A percentile compares a stretch with the other conserved stretches of the same genome.
Conservation (phyloP, 2,329 filamentous ascomycete species). For the Verticillium nubilum region DNA sequence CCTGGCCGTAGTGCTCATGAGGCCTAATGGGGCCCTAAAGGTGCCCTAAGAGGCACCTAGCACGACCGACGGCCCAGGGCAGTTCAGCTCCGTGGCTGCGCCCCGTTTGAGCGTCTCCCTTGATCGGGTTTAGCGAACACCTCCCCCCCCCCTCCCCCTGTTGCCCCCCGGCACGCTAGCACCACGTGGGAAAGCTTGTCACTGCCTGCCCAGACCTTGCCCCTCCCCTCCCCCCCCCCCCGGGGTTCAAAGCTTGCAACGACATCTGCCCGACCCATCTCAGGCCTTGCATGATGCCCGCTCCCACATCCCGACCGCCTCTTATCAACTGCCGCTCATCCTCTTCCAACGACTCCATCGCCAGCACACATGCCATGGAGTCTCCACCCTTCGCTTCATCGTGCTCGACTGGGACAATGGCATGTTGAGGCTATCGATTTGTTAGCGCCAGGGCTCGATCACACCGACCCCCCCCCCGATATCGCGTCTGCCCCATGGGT, state of each 20-base stretch:
- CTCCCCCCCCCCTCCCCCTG: no score
- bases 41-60: background rate
- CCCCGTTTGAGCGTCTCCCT: background rate
- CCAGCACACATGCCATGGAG: background rate
- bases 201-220: background rate
- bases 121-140: no score
- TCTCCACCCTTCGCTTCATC: background rate
- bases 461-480: background rate
- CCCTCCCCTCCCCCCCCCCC: background rate
- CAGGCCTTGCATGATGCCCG: no score
- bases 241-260: no score
- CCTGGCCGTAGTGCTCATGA: background rate
- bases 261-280: no score
- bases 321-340: background rate
- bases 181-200: background rate
- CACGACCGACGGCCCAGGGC: background rate
- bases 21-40: background rate
- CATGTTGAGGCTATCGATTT: background rate
- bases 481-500: background rate
- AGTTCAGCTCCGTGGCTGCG: background rate
- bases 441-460: background rate
- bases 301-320: background rate
- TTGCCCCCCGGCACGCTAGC: background rate
- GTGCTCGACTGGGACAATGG: background rate
- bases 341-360: background rate